phyloP scores from a whole-genome alignment of 2,329 filamentous ascomycete species.

The Hymenoscyphus linearis region DNA sequence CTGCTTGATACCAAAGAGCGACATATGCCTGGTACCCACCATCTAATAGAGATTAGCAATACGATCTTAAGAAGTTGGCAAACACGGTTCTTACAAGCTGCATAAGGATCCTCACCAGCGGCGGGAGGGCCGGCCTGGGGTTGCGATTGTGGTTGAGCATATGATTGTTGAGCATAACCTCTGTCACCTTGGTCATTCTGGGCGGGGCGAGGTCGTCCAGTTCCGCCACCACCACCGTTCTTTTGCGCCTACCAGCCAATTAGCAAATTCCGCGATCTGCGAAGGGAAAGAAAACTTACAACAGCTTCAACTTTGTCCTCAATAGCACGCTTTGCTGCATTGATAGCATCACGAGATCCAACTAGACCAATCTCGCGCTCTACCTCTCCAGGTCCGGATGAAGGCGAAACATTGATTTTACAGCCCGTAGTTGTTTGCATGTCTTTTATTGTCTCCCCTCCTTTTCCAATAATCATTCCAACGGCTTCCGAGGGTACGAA shows the following conservation, averaged over 20 bases:
- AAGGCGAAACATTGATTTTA: constrained; percentile 90
- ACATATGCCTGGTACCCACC: constrained; percentile 79
- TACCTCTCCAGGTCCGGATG: constrained; percentile 69
- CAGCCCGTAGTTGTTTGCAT: constrained; percentile 85
- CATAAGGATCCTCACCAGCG: constrained; percentile 62
- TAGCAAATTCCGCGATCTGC: neutral
- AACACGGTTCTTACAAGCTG: constrained; percentile 53
- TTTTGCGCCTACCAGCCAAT: constrained; percentile 44
- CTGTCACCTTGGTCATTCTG: constrained; percentile 52
- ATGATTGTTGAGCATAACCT: constrained; percentile 42
- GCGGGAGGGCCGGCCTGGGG: constrained; percentile 41
- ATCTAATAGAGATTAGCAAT: constrained; percentile 40
- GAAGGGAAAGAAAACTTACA: constrained; percentile 45
- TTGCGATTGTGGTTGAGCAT: constrained; percentile 38
- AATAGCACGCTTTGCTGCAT: constrained; percentile 75
- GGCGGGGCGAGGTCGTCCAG: constrained; percentile 36
- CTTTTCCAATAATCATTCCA: constrained; percentile 95
- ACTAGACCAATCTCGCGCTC: constrained; percentile 85
- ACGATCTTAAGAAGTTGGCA: neutral
- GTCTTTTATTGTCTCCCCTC: constrained; percentile 88
- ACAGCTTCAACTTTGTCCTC: constrained; percentile 90
- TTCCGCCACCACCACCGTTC: constrained; percentile 40
- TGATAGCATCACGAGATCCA: constrained; percentile 71
- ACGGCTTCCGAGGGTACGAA: constrained; percentile 86
- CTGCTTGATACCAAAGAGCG: constrained; percentile 73